Percentiles rank a stretch among this genome's conserved stretches.
Evolutionary conservation across 2,329 filamentous ascomycete genomes (phyloP).

Genomic region (Metarhizium guizhouense): DNA sequence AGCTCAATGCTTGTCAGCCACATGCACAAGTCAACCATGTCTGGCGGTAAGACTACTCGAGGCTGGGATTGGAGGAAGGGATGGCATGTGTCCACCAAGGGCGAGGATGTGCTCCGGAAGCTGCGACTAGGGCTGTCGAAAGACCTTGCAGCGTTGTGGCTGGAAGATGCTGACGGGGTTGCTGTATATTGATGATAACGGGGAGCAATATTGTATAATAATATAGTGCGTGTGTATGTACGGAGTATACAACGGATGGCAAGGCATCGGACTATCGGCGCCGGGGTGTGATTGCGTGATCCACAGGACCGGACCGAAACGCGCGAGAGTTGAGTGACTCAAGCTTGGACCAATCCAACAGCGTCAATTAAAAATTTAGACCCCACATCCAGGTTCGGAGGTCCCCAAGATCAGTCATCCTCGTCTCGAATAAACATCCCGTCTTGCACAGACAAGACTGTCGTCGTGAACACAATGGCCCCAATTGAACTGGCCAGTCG

Average conservation of each 20-base stretch:
- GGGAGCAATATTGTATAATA: not conserved
- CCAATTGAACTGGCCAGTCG: slow-evolving; percentile 41
- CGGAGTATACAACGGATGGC: not conserved
- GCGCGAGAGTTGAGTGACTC: not conserved
- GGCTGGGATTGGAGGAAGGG: slow-evolving; percentile 74
- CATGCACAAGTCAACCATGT: slow-evolving; percentile 50
- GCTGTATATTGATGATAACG: slow-evolving; percentile 25
- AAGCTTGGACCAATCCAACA: slow-evolving; percentile 23
- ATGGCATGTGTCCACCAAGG: slow-evolving; percentile 58
- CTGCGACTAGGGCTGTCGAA: slow-evolving; percentile 65
- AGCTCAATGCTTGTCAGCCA: slow-evolving; percentile 61
- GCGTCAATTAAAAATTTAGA: slow-evolving; percentile 24
- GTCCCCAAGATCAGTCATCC: not conserved
- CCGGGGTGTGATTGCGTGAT: not conserved
- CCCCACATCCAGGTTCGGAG: slow-evolving; percentile 1
- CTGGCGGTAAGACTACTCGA: slow-evolving; percentile 44
- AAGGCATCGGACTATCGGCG: not conserved
- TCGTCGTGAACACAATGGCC: slow-evolving; percentile 30
- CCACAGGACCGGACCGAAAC: not conserved
- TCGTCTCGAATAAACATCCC: not conserved
- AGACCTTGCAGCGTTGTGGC: slow-evolving; percentile 63
- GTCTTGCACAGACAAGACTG: not conserved
- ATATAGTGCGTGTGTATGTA: not conserved
- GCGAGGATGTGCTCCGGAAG: slow-evolving; percentile 61
- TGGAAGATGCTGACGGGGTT: slow-evolving; percentile 53